A percentile compares a stretch with the other conserved stretches of the same genome.
phyloP scores from a whole-genome alignment of 805 yeast genomes.

The Suhomyces sp. region DNA sequence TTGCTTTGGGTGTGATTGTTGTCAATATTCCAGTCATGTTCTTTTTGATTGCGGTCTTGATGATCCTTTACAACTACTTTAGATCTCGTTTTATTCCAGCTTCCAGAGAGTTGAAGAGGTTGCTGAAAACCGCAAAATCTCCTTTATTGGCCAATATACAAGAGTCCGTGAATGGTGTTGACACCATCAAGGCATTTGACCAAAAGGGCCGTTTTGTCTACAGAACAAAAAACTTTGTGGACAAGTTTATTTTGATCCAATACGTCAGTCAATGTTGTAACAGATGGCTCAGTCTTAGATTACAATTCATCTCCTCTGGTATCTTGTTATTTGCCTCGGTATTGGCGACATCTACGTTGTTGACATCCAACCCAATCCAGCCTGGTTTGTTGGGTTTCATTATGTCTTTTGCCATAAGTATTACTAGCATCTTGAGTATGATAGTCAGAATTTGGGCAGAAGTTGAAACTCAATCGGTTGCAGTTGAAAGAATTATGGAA shows the following conservation, averaged over 20 bases:
- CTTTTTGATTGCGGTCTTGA: constrained; percentile 44
- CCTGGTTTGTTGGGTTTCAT: constrained; percentile 64
- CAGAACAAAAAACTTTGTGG: constrained; percentile 51
- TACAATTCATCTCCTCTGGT: constrained; percentile 58
- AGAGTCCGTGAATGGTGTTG: constrained; percentile 74
- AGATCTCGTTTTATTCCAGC: constrained; percentile 67
- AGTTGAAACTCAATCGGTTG: constrained; percentile 60
- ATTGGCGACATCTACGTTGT: constrained; percentile 40
- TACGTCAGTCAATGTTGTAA: constrained; percentile 43
- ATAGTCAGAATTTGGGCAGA: constrained; percentile 62
- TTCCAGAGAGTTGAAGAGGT: constrained; percentile 75
- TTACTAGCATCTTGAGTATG: constrained; percentile 51
- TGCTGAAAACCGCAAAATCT: constrained; percentile 63
- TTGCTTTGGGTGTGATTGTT: constrained; percentile 53
- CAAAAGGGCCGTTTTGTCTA: constrained; percentile 61
- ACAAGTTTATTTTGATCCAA: constrained; percentile 42
- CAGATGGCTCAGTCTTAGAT: constrained; percentile 64
- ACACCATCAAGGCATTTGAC: constrained; percentile 75
- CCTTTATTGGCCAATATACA: constrained; percentile 83
- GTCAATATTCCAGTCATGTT: constrained; percentile 54
- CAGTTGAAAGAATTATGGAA: constrained; percentile 66
- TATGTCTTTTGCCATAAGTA: constrained; percentile 60
- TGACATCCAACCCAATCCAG: constrained; percentile 41
- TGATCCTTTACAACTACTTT: constrained; percentile 61
- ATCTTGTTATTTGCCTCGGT: constrained; percentile 52